Conservation (phyloP, 805 yeast genomes). For the Saccharomycopsis babjevae region DNA sequence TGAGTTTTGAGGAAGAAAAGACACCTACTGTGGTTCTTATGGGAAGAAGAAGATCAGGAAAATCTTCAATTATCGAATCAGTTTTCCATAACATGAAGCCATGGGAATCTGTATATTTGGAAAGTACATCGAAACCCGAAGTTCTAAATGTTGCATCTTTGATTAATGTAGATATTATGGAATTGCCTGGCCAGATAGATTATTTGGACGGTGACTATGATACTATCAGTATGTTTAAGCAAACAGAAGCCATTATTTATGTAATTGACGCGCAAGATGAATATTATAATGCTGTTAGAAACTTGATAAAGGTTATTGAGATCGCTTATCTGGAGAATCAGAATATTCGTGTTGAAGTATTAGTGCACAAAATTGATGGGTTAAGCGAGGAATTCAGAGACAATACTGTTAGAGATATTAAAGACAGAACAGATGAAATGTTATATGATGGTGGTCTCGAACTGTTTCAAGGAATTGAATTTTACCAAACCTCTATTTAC, state of each 20-base stretch:
- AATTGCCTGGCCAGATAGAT: slow-evolving; percentile 88
- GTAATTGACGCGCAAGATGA: slow-evolving; percentile 96
- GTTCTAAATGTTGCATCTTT: slow-evolving; percentile 75
- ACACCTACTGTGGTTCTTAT: slow-evolving; percentile 15
- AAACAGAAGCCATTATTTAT: slow-evolving; percentile 84
- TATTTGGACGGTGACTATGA: slow-evolving; percentile 53
- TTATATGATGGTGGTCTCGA: slow-evolving; percentile 80
- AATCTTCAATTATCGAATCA: slow-evolving; percentile 90
- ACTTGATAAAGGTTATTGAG: slow-evolving; percentile 78
- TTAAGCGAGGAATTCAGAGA: slow-evolving; percentile 85
- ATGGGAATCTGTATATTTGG: slow-evolving; percentile 80
- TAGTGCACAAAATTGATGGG: slow-evolving; percentile 94
- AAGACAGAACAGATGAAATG: slow-evolving; percentile 93
- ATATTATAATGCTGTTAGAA: slow-evolving; percentile 82
- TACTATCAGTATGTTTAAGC: slow-evolving; percentile 62
- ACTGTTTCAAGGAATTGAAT: slow-evolving; percentile 73
- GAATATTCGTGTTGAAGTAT: slow-evolving; percentile 75
- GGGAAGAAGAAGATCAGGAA: slow-evolving; percentile 53
- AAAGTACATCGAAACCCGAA: slow-evolving; percentile 82
- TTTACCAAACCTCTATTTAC: slow-evolving; percentile 81
- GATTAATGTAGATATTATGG: slow-evolving; percentile 83
- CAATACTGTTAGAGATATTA: slow-evolving; percentile 93
- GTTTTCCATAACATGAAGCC: slow-evolving; percentile 97
- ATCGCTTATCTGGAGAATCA: slow-evolving; percentile 82
- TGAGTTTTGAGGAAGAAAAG: not conserved